These are phyloP conservation scores for Nemania diffusa DNA, from an alignment of 2,329 filamentous ascomycete species.

Conservation along the genomic window DNA sequence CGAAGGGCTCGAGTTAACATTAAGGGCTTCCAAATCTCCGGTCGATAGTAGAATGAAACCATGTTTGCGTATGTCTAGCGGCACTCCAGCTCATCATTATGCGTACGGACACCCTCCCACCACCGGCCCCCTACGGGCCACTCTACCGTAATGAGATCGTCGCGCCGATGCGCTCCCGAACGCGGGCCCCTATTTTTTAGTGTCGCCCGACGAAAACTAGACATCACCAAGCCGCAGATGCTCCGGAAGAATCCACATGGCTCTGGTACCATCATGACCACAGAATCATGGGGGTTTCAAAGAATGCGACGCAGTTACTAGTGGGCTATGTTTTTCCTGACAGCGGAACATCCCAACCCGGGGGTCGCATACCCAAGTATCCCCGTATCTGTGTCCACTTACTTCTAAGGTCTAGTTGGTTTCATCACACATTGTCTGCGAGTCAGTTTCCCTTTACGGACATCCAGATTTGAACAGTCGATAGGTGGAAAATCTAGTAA, in stretches of 20 bases:
- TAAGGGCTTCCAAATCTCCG: not conserved
- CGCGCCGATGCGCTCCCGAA: not conserved
- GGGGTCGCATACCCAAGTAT: not conserved
- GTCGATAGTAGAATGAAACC: not conserved
- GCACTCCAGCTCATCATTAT: not conserved
- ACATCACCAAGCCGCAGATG: not conserved
- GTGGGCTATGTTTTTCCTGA: slow-evolving; percentile 13
- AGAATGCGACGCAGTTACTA: not conserved
- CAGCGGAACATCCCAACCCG: slow-evolving; percentile 9
- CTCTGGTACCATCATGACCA: not conserved
- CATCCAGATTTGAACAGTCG: not conserved
- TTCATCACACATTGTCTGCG: not conserved
- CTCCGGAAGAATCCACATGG: slow-evolving; percentile 11
- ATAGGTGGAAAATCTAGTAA: slow-evolving; percentile 29
- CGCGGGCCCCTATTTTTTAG: not conserved
- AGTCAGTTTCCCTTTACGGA: not conserved
- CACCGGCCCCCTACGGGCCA: slow-evolving; percentile 4
- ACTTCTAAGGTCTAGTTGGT: not conserved
- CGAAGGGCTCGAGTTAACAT: no score
- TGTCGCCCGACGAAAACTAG: slow-evolving; percentile 5
- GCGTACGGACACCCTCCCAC: not conserved
- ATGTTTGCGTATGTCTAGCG: not conserved
- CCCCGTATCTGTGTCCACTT: not conserved
- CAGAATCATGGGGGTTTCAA: not conserved
- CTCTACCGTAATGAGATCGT: slow-evolving; percentile 12